Evolutionary conservation across 768 basidiomycete genomes (phyloP), one percentile per base, ranked within the genome.

Genomic region (Lentinus brumalis): DNA sequence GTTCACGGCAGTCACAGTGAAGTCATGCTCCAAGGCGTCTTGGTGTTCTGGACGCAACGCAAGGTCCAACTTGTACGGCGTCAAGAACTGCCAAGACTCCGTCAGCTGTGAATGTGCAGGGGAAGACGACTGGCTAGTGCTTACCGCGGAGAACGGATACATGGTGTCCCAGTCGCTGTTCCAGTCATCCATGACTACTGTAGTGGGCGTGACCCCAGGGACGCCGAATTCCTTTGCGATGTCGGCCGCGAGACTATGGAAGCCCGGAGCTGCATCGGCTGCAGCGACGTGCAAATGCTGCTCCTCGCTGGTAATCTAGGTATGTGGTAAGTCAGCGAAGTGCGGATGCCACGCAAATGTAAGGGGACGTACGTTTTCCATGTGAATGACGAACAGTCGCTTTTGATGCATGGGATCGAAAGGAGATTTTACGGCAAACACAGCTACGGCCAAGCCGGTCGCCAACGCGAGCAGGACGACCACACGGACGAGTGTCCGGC

Each of bases 401-500:
- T 93, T 93, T 66, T 94, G 96, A 70, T 98, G 96, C 80, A 86
- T 85, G 15, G 69, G 73, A 67, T 97, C 94, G 71, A 95, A 98
- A 0, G 90, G 86, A 5, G 75, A 72, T 44, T 81, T 75, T 65
- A 75, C 71, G 6, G 82, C 77, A 72, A 94, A 94, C 44, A 86
- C 71, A 0, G 83, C 87, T 63, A 92, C 83, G 2, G 79, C 63
- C 9, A 80, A 65, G 0, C 79, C 78, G 0, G 85, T 84, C 1
- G 77, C 50, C 38, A 86, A 66, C 29, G 79, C 73, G 5, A 86
- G 69, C 2, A 82, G 59, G 18, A 86, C 39, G 30, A 91, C 71
- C 5, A 72, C 67, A 8, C 68, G 75, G 38, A 71, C 67, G 42
- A 86, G 76, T 7, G 66, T 64, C 9, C 65, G 67, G 2, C 73